Conservation (phyloP, 331 rosid species). For the Telfairia occidentalis region DNA sequence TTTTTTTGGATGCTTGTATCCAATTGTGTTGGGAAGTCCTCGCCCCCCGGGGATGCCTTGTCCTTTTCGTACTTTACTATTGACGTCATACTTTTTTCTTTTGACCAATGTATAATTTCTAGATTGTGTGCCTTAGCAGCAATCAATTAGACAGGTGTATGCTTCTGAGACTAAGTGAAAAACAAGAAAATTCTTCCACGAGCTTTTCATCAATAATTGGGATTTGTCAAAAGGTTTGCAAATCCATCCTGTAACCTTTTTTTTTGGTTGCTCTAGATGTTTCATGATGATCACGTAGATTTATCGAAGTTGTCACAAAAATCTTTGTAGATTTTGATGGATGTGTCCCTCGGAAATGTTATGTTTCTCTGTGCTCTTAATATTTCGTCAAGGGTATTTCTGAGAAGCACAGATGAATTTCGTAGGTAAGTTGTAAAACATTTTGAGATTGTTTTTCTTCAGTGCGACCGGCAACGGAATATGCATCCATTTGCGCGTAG, state of each 20-base stretch:
- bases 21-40: constrained; percentile 8
- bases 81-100: background rate
- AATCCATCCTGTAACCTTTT: constrained; percentile 3
- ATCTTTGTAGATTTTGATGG: constrained; percentile 43
- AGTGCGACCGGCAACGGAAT: background rate
- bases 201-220: constrained; percentile 42
- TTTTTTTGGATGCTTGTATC: constrained; percentile 85
- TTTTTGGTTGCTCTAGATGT: constrained; percentile 10
- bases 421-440: constrained; percentile 32
- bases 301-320: constrained; percentile 12
- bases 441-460: background rate
- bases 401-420: constrained; percentile 27
- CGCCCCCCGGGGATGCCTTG: background rate
- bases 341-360: constrained; percentile 56
- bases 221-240: constrained; percentile 47
- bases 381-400: constrained; percentile 34
- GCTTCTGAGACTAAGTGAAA: constrained; percentile 39
- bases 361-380: constrained; percentile 45
- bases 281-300: background rate
- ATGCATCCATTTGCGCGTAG: background rate
- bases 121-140: constrained; percentile 37
- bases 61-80: background rate
- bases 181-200: constrained; percentile 28
- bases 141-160: constrained; percentile 42
- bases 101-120: background rate